Evolutionary conservation across 768 basidiomycete species (phyloP), one percentile per base, ranked within the genome.

Genomic region (Podaxis pistillaris): DNA sequence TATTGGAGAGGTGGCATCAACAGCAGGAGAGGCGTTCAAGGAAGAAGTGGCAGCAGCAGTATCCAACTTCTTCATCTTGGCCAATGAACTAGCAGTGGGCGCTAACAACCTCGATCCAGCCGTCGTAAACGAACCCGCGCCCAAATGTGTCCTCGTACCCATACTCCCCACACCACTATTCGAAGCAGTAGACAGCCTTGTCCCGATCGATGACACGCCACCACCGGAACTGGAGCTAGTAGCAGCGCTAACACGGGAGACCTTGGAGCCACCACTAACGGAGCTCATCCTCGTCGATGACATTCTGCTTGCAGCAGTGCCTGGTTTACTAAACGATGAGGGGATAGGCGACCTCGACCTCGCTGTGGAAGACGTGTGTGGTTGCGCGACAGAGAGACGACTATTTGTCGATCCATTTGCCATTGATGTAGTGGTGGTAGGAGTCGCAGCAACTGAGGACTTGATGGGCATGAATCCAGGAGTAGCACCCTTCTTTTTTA

Each of bases 21-120:
- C 26, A 24, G 53, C 33, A 3, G 55, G 8, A 28, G 47, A 11
- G n/a, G 37, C 6, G 4, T 24, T 28, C 26, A 6, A 33, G 1
- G 58, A 38, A 28, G 60, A 13, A 9, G 56, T 38, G 51, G 58
- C 55, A 47, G 55, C 50, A 19, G 56, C 50, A 19, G 56, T 58
- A 6, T 70, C 61, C 19, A 63, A 60, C 13, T 71, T 67, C 56
- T 67, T 75, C 24, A 70, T 77, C 76, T 86, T 90, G 2, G 90
- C 90, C 24, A 91, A 74, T 1, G 90, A 92, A 67, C 89, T 90
- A 1, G 87, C 90, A 0, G 90, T 92, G 0, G 90, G 90, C 0
- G 90, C 89, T 56, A 89, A 75, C 12, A 92, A 76, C 40, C 86
- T 81, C 2, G 80, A 81, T 4, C 67, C 67, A 1, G 75, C 74